Conservation (phyloP, 192 early-diverging fungal genomes). For the Coemansia sp. region DNA sequence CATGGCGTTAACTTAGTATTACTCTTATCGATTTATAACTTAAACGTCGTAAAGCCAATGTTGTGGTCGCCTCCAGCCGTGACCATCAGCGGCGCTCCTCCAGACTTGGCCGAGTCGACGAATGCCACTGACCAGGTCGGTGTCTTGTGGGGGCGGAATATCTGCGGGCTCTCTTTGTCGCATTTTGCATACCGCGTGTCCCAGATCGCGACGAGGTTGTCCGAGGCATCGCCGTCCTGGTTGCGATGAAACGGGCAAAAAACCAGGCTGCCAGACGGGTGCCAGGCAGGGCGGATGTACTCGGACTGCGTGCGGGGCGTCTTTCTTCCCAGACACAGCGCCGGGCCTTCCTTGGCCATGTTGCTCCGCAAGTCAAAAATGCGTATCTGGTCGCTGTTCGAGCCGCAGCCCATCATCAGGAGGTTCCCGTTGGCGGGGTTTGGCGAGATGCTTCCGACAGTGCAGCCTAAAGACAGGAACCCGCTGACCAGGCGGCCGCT, state of each 20-base stretch:
- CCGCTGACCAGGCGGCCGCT: constrained; percentile 17
- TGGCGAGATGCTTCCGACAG: constrained; percentile 15
- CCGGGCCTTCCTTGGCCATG: constrained; percentile 7
- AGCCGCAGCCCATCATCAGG: constrained; percentile 15
- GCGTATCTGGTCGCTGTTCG: constrained; percentile 19
- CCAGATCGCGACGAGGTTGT: constrained; percentile 29
- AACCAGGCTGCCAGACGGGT: constrained; percentile 29
- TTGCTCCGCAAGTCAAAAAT: constrained; percentile 26
- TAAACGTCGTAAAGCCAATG: constrained; percentile 32
- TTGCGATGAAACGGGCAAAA: constrained; percentile 25
- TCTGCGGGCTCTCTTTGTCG: constrained; percentile 14
- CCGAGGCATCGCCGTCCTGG: background rate
- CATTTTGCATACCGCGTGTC: constrained; percentile 32
- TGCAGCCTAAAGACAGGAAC: background rate
- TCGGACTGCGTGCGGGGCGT: constrained; percentile 20
- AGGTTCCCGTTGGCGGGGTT: constrained; percentile 28
- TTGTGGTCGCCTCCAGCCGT: constrained; percentile 21
- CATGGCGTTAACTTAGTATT: too few species aligned
- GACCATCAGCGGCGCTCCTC: constrained; percentile 16
- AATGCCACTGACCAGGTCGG: constrained; percentile 29
- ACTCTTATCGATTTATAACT: too few species aligned
- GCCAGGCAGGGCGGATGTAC: constrained; percentile 38
- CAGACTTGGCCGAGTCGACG: constrained; percentile 1
- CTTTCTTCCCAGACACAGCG: constrained; percentile 15
- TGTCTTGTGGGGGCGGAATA: constrained; percentile 14